Percentiles rank a stretch among this genome's conserved stretches.
phyloP scores from a whole-genome alignment of 148 eudicot genomes.

The Simmondsia chinensis region DNA sequence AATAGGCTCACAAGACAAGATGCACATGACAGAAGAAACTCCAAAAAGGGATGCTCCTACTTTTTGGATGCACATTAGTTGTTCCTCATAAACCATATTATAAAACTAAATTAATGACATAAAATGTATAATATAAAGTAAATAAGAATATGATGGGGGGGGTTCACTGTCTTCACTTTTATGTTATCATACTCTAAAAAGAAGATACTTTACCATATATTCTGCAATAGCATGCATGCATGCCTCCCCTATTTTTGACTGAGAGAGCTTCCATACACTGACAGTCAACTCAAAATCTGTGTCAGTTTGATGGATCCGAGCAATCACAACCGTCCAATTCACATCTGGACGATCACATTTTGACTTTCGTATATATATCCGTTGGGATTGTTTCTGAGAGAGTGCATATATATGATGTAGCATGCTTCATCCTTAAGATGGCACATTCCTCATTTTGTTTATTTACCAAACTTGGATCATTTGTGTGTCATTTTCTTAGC shows the following conservation, averaged over 20 bases:
- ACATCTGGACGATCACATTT: constrained; percentile 47
- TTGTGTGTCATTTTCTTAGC: too few species aligned
- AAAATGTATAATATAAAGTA: too few species aligned
- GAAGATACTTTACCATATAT: constrained; percentile 27
- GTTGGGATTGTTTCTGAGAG: constrained; percentile 1
- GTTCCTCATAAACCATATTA: constrained; percentile 20
- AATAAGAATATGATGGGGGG: constrained; percentile 27
- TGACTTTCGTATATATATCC: constrained; percentile 38
- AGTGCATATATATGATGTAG: constrained; percentile 6
- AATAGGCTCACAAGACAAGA: constrained; percentile 18
- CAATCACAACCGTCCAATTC: constrained; percentile 49
- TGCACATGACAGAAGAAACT: constrained; percentile 34
- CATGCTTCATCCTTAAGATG: neutral
- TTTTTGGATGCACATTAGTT: constrained; percentile 27
- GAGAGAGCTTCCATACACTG: constrained; percentile 12
- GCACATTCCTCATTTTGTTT: too few species aligned
- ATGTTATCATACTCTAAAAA: constrained; percentile 37
- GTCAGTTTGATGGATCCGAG: constrained; percentile 34
- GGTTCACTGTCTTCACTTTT: constrained; percentile 32
- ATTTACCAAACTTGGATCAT: too few species aligned
- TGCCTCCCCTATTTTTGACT: constrained; percentile 2
- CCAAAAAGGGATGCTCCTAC: constrained; percentile 22
- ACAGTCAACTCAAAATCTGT: constrained; percentile 42
- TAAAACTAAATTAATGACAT: too few species aligned
- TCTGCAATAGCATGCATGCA: constrained; percentile 5